Evolutionary conservation across 371 early-diverging fungal species (phyloP), one percentile per base, ranked within the genome.

Genomic region (Mortierella sp.): DNA sequence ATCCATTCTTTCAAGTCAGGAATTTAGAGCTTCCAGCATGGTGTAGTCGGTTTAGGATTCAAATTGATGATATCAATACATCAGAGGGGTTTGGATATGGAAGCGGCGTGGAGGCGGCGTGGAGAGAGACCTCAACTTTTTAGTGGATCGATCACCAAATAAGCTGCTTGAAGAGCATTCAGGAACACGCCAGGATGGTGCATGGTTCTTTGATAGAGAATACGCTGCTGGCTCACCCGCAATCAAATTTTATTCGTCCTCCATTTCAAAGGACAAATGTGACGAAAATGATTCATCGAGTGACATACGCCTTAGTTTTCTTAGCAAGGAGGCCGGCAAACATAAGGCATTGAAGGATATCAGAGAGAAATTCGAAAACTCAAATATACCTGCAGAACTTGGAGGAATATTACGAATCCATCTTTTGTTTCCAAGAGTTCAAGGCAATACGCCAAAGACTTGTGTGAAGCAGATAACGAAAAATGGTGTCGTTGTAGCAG

Each of bases 111-210:
- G 43, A 12, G 15, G 4, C 32, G 32, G 43, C 12, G 43, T 12
- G 2, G 43, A 12, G 15, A 45, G 57, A 1, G 70, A 70, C 51
- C 66, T 70, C 37, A 56, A 62, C 23, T 76, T 65, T 49, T 66
- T 75, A 40, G 65, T 64, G 26, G 37, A 59, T 47, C 60, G 61
- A 42, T 66, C 49, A n/a, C n/a, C 62, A 28, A 69, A 69, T 62
- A 70, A 65, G 70, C 58, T 68, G 61, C 49, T 70, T 34, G 57
- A 59, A 31, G 60, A 64, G 37, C 32, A 61, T 32, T 28, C 58
- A 59, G 61, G 61, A 43, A 75, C 75, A 28, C 68, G 66, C 34
- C 75, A 51, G 61, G 66, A 75, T 56, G 64, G 61, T 17, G 45
- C 35, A 45, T 60, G 61, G 75, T 66, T 65, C 65, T 69, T 61